A percentile compares a stretch with the other conserved stretches of the same genome.
These are phyloP conservation scores for Allium cepa DNA, from an alignment of 106 monocot species.

Conservation along the genomic window DNA sequence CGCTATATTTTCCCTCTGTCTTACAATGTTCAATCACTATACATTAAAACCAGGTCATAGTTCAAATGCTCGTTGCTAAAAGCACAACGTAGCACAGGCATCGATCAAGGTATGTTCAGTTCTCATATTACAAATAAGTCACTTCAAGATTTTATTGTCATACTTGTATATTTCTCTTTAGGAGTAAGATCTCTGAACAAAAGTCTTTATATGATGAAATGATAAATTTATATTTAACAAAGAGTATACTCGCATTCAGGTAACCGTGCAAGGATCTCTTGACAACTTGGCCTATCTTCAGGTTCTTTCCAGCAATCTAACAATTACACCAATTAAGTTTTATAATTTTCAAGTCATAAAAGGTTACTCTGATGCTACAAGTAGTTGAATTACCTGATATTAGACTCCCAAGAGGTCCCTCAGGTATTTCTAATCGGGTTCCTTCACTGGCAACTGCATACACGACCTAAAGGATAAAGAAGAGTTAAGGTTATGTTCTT, in stretches of 20 bases:
- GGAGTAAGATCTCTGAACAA: no score
- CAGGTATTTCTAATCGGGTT: conserved; percentile 71
- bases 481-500: not conserved
- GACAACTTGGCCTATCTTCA: conserved; percentile 70
- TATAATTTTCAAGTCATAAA: not conserved
- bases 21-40: no score
- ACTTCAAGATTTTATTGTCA: no score
- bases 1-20: no score
- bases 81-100: no score
- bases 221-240: conserved; percentile 19
- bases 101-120: no score
- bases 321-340: not conserved
- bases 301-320: conserved; percentile 99
- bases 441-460: conserved; percentile 93
- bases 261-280: conserved; percentile 90
- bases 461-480: conserved; percentile 44
- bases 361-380: not conserved
- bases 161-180: no score
- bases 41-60: no score
- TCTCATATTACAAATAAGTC: no score
- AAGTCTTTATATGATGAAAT: no score
- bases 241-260: conserved; percentile 92
- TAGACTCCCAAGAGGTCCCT: conserved; percentile 87
- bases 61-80: no score
- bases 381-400: conserved; percentile 50